A percentile compares a stretch with the other conserved stretches of the same genome.
These are phyloP conservation scores for Avena sativa DNA, from an alignment of 176 grass and related monocot genomes.

Conservation along the genomic window DNA sequence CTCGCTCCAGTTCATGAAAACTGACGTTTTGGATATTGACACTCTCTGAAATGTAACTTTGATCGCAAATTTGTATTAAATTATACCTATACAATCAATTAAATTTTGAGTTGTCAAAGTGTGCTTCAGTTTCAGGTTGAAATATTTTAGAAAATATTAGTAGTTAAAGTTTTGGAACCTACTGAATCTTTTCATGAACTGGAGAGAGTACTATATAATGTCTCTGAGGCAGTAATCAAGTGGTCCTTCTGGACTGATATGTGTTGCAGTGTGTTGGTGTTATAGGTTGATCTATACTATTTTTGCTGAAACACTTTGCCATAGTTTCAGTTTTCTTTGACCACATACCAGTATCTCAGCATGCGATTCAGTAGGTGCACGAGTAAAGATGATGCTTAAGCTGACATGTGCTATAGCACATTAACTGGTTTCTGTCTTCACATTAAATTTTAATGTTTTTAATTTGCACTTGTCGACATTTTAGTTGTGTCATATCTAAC, in stretches of 20 bases:
- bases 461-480: not conserved
- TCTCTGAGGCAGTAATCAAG: not conserved
- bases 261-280: not conserved
- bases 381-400: not conserved
- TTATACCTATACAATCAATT: not conserved
- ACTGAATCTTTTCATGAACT: not conserved
- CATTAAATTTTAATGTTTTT: not conserved
- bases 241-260: not conserved
- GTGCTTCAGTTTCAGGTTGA: not conserved
- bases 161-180: not conserved
- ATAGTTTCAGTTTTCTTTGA: slow-evolving; percentile 8
- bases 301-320: not conserved
- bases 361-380: not conserved
- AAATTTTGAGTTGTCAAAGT: not conserved
- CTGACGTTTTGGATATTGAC: not conserved
- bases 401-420: not conserved
- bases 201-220: not conserved
- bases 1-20: not conserved
- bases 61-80: not conserved
- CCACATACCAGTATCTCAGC: not conserved
- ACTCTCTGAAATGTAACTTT: not conserved
- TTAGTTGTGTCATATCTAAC: not conserved
- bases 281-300: not conserved
- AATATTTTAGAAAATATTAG: not conserved
- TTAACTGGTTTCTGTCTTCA: slow-evolving; percentile 6